A percentile compares a stretch with the other conserved stretches of the same genome.
These are phyloP conservation scores for Collybiopsis luxurians DNA, from an alignment of 768 basidiomycete species.

Conservation along the genomic window DNA sequence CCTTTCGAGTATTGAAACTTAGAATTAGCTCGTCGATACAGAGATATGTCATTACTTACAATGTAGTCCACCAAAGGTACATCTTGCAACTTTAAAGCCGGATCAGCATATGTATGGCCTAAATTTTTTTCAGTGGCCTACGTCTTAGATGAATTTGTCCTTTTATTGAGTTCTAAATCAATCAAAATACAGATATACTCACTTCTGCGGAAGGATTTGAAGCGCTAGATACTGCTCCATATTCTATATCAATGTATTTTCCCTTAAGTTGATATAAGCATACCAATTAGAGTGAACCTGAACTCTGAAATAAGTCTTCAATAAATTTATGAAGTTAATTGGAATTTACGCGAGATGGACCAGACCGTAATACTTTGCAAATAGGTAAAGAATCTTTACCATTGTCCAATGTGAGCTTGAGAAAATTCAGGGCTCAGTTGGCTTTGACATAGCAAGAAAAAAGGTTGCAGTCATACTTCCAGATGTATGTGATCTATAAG, in stretches of 20 bases:
- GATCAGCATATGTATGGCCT: background rate
- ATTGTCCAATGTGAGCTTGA: background rate
- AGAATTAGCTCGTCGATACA: too few species aligned
- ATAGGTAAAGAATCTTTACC: background rate
- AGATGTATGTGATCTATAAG: background rate
- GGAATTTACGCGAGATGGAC: background rate
- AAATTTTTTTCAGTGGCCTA: background rate
- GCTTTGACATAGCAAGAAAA: background rate
- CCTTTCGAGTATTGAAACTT: background rate
- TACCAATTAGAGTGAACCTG: background rate
- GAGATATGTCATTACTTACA: background rate
- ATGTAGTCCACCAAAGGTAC: background rate
- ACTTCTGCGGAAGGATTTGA: background rate
- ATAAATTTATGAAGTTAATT: background rate
- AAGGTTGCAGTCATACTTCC: background rate
- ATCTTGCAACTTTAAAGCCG: background rate
- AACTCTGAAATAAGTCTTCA: background rate
- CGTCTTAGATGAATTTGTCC: background rate
- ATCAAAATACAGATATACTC: background rate
- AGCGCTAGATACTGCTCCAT: background rate
- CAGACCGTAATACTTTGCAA: background rate
- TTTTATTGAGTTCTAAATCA: too few species aligned
- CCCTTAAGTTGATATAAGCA: background rate
- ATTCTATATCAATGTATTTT: background rate
- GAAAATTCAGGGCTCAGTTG: background rate